phyloP scores from a whole-genome alignment of 2,329 filamentous ascomycete species.

The Acephala macrosclerotiorum region DNA sequence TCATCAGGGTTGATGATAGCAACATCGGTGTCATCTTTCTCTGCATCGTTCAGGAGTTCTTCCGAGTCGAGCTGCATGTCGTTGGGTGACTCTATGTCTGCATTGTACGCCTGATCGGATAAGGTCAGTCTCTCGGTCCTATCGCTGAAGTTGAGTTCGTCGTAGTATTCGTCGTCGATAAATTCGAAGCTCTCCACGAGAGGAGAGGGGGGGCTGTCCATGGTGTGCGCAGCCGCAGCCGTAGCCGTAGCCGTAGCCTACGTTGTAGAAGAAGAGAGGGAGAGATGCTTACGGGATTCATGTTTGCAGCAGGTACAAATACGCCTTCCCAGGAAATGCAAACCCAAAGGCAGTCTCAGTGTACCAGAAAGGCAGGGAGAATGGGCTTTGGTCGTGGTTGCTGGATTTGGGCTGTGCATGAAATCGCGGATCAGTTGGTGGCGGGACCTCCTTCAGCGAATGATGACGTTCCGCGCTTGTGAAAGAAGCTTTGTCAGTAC shows the following conservation, averaged over 20 bases:
- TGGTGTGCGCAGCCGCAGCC: conserved; percentile 2
- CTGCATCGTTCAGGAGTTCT: conserved; percentile 40
- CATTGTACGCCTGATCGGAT: conserved; percentile 37
- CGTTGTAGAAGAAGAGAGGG: conserved; percentile 14
- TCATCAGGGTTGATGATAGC: conserved; percentile 49
- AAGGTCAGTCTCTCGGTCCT: conserved; percentile 2
- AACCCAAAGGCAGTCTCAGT: conserved; percentile 17
- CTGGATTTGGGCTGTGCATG: conserved; percentile 10
- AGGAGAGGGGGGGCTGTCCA: background rate
- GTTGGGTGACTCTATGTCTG: conserved; percentile 42
- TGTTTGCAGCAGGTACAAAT: conserved; percentile 29
- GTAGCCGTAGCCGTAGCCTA: too few relatives aligned
- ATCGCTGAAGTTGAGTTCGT: background rate
- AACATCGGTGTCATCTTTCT: conserved; percentile 50
- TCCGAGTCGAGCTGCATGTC: conserved; percentile 44
- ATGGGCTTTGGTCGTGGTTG: conserved; percentile 13
- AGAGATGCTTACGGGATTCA: conserved; percentile 35
- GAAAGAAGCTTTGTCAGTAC: conserved; percentile 4
- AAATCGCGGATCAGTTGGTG: conserved; percentile 16
- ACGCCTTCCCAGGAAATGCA: conserved; percentile 34
- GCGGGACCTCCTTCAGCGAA: conserved; percentile 13
- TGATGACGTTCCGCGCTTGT: conserved; percentile 22
- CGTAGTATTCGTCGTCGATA: background rate
- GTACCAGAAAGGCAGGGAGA: conserved; percentile 23
- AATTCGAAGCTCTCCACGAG: background rate